These are phyloP conservation scores for Aspergillus hiratsukae DNA, from an alignment of 2,329 filamentous ascomycete genomes.

Conservation along the genomic window DNA sequence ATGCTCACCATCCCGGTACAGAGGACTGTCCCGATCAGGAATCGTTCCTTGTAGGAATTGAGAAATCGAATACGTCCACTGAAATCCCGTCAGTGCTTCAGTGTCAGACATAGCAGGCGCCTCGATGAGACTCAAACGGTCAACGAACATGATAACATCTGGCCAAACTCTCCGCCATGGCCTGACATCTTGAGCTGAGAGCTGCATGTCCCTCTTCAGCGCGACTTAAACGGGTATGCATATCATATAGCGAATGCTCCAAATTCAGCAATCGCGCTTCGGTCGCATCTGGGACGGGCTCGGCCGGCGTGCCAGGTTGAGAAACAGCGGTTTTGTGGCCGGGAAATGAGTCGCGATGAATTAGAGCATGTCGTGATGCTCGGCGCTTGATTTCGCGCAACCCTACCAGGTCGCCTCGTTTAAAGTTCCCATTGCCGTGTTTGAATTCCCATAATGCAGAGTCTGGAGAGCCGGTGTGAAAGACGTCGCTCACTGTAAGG, in stretches of 20 bases:
- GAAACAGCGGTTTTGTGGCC: conserved; percentile 69
- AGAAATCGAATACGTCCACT: conserved; percentile 83
- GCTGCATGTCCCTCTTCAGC: conserved; percentile 79
- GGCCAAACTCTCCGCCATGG: conserved; percentile 73
- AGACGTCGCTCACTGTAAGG: conserved; percentile 84
- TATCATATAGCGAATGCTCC: conserved; percentile 78
- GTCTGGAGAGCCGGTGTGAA: conserved; percentile 90
- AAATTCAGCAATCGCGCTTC: conserved; percentile 71
- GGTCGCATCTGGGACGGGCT: conserved; percentile 72
- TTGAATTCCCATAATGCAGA: conserved; percentile 98
- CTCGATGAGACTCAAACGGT: conserved; percentile 1
- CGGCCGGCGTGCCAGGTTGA: conserved; percentile 78
- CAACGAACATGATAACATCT: conserved; percentile 62
- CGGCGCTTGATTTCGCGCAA: conserved; percentile 92
- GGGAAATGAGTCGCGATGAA: conserved; percentile 85
- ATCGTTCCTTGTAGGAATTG: conserved; percentile 69
- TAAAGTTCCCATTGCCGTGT: conserved; percentile 95
- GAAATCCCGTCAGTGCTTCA: background rate
- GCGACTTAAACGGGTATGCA: conserved; percentile 69
- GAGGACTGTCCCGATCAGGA: conserved; percentile 67
- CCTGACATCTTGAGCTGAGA: conserved; percentile 75
- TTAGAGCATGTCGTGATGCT: conserved; percentile 86
- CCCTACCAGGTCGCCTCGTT: conserved; percentile 84
- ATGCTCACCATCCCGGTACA: conserved; percentile 75
- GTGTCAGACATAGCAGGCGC: conserved; percentile 2